Evolutionary conservation across 768 basidiomycete species (phyloP).

Genomic region (Gautieria morchelliformis): DNA sequence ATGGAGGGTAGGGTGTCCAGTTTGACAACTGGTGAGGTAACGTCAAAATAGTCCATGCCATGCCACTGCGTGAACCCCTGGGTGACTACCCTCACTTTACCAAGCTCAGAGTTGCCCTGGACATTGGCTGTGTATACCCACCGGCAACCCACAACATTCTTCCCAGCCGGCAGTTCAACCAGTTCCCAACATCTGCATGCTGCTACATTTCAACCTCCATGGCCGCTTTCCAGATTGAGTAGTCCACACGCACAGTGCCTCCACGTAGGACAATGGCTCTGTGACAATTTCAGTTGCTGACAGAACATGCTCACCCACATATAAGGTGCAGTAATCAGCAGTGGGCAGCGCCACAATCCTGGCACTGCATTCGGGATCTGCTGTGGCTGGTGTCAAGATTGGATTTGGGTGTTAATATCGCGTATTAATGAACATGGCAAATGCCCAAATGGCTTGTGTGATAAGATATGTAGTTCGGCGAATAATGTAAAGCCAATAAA

Average conservation of each 20-base stretch:
- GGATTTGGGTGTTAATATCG: no score
- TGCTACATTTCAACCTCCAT: slow-evolving; percentile 18
- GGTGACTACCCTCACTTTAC: slow-evolving; percentile 19
- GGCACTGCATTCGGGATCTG: no score
- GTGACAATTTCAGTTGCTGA: not conserved
- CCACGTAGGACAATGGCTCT: slow-evolving; percentile 7
- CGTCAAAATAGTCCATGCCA: slow-evolving; percentile 22
- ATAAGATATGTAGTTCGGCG: no score
- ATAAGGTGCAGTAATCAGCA: no score
- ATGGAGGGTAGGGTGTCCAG: slow-evolving; percentile 26
- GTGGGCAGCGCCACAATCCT: no score
- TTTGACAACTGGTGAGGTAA: slow-evolving; percentile 30
- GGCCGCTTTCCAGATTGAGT: slow-evolving; percentile 16
- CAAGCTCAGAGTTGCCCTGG: slow-evolving; percentile 14
- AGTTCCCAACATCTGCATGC: slow-evolving; percentile 14
- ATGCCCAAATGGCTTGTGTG: no score
- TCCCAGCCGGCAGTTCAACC: slow-evolving; percentile 12
- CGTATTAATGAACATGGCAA: no score
- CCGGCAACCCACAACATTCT: slow-evolving; percentile 12
- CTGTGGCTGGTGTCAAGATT: no score
- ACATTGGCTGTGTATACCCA: slow-evolving; percentile 21
- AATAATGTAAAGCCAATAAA: no score
- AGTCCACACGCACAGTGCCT: slow-evolving; percentile 9
- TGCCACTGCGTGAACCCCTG: no score
- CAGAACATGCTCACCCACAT: not conserved